Percentiles rank a stretch among this genome's conserved stretches.
Conservation (phyloP, 2,329 filamentous ascomycete species). For the Neopestalotiopsis sp. region DNA sequence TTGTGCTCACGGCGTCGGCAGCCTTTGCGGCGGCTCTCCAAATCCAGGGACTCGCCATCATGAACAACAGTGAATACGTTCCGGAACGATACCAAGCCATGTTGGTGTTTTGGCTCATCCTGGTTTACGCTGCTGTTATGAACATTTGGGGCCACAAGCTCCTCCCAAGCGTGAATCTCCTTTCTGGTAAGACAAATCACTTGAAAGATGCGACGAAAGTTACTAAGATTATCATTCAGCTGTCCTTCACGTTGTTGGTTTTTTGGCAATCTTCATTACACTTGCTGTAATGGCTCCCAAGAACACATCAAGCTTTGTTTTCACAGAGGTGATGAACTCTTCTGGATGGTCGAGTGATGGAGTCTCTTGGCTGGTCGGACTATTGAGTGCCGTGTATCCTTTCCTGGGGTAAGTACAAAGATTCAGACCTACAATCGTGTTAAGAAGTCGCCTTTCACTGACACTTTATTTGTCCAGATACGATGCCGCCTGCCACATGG, state of each 20-base stretch:
- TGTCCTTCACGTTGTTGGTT: constrained; percentile 32
- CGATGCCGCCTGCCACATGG: constrained; percentile 39
- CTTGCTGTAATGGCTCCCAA: constrained; percentile 37
- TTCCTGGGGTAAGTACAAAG: constrained; percentile 35
- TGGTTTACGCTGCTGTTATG: constrained; percentile 41
- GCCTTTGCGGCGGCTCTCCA: constrained; percentile 51
- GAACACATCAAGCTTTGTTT: constrained; percentile 35
- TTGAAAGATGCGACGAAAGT: too few species aligned
- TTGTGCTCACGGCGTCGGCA: constrained; percentile 50
- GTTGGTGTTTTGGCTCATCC: constrained; percentile 51
- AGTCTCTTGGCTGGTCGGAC: constrained; percentile 38
- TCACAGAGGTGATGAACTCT: constrained; percentile 36
- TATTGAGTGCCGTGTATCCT: constrained; percentile 38
- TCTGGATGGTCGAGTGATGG: constrained; percentile 38
- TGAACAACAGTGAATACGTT: constrained; percentile 46
- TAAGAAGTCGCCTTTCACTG: background rate
- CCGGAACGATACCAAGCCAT: constrained; percentile 50
- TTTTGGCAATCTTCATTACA: constrained; percentile 32
- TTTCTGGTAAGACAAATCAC: constrained; percentile 24
- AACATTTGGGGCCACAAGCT: constrained; percentile 48
- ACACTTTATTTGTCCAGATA: constrained; percentile 26
- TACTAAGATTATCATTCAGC: background rate
- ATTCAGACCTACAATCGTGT: background rate
- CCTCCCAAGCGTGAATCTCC: constrained; percentile 42
- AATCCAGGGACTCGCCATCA: constrained; percentile 45